Evolutionary conservation across 495 filamentous ascomycete genomes (phyloP), one percentile per base, ranked within the genome.

Genomic region (Pseudevernia furfuracea): DNA sequence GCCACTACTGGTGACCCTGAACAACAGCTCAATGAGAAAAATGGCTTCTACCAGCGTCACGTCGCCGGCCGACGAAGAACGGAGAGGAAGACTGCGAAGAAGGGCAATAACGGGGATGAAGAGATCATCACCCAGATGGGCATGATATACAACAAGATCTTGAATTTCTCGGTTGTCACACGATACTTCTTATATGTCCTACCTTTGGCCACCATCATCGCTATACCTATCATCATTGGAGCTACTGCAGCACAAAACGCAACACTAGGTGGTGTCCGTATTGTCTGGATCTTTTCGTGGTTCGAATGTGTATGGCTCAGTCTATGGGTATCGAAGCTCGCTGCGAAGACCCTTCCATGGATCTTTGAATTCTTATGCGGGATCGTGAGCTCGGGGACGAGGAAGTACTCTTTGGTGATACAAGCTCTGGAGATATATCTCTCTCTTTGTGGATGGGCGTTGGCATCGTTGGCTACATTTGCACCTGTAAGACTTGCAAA

Each of bases 331-430:
- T 87, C 85, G 52, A 98, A 98, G 76, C 73, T 96, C 41, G 79
- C 89, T 32, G 89, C 92, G 11, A 87, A 89, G 71, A 75, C 85
- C 36, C 74, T 96, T n/a, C 93, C 94, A 1, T 79, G 73, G 25
- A 66, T 96, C 36, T 97, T 97, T 74, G 89, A 95, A 76, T 87
- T 91, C 65, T 80, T 96, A 53, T 87, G 86, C 68, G 93, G 93
- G 39, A 89, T 97, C 62, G 89, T 97, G 65, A 94, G 89, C 75
- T 85, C 92, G 4, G 92, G 93, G 21, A 95, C 91, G 4, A 82
- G 91, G 61, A 98, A 97, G 76, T 97, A 98, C 76, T 89, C 90
- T 37, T 80, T 88, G 63, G 87, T 97, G 48, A 74, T 98, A 46
- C 81, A 81, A 32, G 83, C 85, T 36, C 77, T 98, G 55, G 89